Evolutionary conservation across 805 yeast genomes (phyloP).

Genomic region (Groenewaldozyma salmanticensis): DNA sequence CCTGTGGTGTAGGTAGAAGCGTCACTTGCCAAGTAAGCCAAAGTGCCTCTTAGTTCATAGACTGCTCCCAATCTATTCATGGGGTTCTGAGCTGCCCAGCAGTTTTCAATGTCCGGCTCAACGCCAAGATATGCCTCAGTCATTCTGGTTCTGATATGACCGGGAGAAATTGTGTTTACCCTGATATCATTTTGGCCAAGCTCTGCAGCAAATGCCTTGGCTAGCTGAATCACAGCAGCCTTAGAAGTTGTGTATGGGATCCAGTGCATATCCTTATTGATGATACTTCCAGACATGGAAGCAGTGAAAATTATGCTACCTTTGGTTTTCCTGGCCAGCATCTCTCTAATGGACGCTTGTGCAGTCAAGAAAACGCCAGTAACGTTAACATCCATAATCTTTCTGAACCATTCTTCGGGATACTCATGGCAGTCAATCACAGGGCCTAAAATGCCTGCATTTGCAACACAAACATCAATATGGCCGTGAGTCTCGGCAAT

Average conservation of each 20-base stretch:
- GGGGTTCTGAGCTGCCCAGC: constrained; percentile 33
- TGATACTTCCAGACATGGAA: constrained; percentile 69
- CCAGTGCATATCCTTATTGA: constrained; percentile 41
- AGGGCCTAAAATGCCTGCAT: constrained; percentile 54
- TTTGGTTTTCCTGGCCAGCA: constrained; percentile 47
- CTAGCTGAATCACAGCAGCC: constrained; percentile 30
- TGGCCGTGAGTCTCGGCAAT: constrained; percentile 45
- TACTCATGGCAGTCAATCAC: constrained; percentile 42
- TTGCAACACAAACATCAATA: constrained; percentile 57
- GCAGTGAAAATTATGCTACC: constrained; percentile 71
- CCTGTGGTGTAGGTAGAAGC: constrained; percentile 47
- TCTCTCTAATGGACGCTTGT: constrained; percentile 50
- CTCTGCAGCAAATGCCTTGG: constrained; percentile 41
- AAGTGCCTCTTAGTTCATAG: constrained; percentile 49
- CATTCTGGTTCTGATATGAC: constrained; percentile 51
- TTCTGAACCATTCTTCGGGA: constrained; percentile 50
- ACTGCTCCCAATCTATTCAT: constrained; percentile 55
- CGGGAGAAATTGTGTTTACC: constrained; percentile 50
- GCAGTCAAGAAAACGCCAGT: constrained; percentile 66
- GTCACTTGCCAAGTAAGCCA: constrained; percentile 45
- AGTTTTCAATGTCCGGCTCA: constrained; percentile 38
- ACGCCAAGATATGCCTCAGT: constrained; percentile 43
- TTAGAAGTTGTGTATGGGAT: constrained; percentile 30
- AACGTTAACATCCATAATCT: constrained; percentile 57
- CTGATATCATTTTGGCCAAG: constrained; percentile 44